Evolutionary conservation across 495 filamentous ascomycete genomes (phyloP), one percentile per base, ranked within the genome.

Genomic region (Penicillium manginii): DNA sequence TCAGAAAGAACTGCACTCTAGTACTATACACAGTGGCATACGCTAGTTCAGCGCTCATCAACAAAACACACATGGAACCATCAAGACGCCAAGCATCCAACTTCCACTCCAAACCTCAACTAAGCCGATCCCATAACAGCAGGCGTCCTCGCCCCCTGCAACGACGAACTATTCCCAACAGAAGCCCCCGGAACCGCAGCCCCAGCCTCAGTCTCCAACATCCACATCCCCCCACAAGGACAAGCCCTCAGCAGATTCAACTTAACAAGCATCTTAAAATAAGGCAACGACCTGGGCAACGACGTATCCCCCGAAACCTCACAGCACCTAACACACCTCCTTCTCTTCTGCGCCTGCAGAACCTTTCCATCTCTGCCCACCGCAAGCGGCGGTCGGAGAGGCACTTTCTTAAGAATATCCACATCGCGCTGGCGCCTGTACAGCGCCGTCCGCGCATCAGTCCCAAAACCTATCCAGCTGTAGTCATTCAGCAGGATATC

Each of bases 401-500:
- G 69, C 7, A 64, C 60, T 61, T 82, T 83, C 56, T 77, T 81
- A 23, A 83, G 58, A 32, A 77, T 73, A 57, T 83, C 80, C 2
- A 82, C 67, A 4, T 75, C 71, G 10, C 73, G 64, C 6, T 65
- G 62, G 17, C 62, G 63, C 1, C 76, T 70, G 52, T 75, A 81
- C 22, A 66, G 50, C 45, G 70, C 72, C 2, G 74, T 77, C 6
- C 73, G 69, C 0, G 59, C 35, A 55, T 84, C 79, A 39, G 69
- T 55, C 3, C 73, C 76, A 15, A 83, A 64, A 0, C 80, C 81
- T n/a, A 84, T 66, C 73, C 79, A 81, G 49, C 73, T 74, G 47
- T 81, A 77, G 51, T 84, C 79, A 9, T 70, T 68, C 50, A 82
- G 66, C 47, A 80, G 77, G 40, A 84, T 76, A 2, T 75, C 72